Evolutionary conservation across 2,329 filamentous ascomycete species (phyloP).

Genomic region (Microsporum audouinii): DNA sequence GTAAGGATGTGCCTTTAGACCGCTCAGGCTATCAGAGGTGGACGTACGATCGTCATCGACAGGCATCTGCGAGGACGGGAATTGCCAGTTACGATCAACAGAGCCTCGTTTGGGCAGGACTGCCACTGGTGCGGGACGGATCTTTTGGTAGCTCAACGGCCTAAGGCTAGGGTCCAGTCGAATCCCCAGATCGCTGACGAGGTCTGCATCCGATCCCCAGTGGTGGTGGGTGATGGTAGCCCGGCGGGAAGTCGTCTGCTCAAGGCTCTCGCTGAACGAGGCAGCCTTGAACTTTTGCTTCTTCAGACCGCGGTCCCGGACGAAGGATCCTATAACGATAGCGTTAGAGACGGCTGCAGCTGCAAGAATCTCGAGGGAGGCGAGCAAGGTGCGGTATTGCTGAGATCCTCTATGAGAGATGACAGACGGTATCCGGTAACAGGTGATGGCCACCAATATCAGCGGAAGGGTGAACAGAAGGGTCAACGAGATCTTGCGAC

Average conservation of each 20-base stretch:
- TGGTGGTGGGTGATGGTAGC: constrained; percentile 55
- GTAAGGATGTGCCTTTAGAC: constrained; percentile 25
- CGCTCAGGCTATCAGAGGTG: constrained; percentile 23
- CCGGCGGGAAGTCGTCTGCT: constrained; percentile 28
- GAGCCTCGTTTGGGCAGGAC: constrained; percentile 22
- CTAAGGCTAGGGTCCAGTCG: constrained; percentile 46
- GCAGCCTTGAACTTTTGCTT: constrained; percentile 63
- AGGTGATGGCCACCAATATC: constrained; percentile 64
- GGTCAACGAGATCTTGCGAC: constrained; percentile 68
- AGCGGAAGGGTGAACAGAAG: constrained; percentile 76
- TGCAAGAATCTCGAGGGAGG: constrained; percentile 80
- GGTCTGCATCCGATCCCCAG: constrained; percentile 84
- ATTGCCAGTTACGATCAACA: constrained; percentile 26
- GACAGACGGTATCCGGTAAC: constrained; percentile 70
- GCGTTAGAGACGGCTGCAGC: constrained; percentile 80
- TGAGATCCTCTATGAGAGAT: constrained; percentile 61
- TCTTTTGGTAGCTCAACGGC: constrained; percentile 23
- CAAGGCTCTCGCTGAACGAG: constrained; percentile 40
- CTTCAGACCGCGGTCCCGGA: constrained; percentile 81
- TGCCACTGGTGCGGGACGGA: constrained; percentile 31
- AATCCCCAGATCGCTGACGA: constrained; percentile 69
- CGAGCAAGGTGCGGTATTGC: constrained; percentile 76
- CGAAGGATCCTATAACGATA: constrained; percentile 81
- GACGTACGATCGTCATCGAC: constrained; percentile 24
- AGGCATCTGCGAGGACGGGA: constrained; percentile 13